Evolutionary conservation across 148 eudicot genomes (phyloP).

Genomic region (Mesembryanthemum crystallinum): DNA sequence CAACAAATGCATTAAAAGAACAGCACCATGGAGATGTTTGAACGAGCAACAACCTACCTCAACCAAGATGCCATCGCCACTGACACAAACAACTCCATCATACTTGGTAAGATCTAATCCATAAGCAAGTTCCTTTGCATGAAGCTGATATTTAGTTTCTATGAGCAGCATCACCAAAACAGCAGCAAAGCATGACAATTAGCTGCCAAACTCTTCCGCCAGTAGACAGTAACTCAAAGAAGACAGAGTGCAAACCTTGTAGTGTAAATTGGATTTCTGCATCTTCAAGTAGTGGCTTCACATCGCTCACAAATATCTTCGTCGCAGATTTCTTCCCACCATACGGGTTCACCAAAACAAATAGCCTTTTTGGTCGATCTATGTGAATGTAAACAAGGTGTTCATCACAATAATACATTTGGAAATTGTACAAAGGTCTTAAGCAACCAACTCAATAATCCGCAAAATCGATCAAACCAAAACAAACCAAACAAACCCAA

Average conservation of each 20-base stretch:
- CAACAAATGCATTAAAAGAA: not conserved
- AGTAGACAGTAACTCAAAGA: not conserved
- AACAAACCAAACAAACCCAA: not conserved
- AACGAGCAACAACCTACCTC: conserved; percentile 51
- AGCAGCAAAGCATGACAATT: not conserved
- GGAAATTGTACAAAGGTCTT: not conserved
- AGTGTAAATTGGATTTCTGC: conserved; percentile 62
- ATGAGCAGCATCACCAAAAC: conserved; percentile 21
- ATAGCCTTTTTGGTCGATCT: conserved; percentile 82
- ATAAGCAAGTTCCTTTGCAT: conserved; percentile 75
- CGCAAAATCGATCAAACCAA: not conserved
- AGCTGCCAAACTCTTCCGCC: not conserved
- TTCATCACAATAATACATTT: not conserved
- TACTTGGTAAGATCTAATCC: conserved; percentile 65
- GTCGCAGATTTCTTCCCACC: conserved; percentile 78
- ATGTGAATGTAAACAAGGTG: conserved; percentile 14
- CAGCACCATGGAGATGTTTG: not conserved
- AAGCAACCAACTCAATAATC: not conserved
- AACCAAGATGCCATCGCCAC: conserved; percentile 90
- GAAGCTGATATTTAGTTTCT: conserved; percentile 79
- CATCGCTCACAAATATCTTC: conserved; percentile 53
- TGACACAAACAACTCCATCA: conserved; percentile 90
- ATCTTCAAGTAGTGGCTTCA: conserved; percentile 78
- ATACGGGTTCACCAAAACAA: conserved; percentile 77
- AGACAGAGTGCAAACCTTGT: conserved; percentile 43